These are phyloP conservation scores for Dryadomyces quercus-mongolicae DNA, from an alignment of 2,329 filamentous ascomycete species.

Conservation along the genomic window DNA sequence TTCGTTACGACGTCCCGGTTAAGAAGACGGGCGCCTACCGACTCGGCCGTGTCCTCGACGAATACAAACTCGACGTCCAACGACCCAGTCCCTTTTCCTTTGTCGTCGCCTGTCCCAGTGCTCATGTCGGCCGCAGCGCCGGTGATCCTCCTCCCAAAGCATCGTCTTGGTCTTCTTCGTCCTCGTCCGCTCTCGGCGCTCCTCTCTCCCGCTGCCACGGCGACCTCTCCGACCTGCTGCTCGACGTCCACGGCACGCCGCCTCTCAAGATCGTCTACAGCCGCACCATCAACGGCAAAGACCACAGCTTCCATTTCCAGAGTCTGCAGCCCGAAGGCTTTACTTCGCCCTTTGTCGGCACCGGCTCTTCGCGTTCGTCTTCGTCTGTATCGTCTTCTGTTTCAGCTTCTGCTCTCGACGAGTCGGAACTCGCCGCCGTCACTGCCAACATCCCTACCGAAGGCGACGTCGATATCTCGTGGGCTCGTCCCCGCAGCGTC, in stretches of 20 bases:
- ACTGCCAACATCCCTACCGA: conserved; percentile 37
- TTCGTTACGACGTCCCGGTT: conserved; percentile 59
- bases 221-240: conserved; percentile 72
- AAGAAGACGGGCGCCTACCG: conserved; percentile 85
- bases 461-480: conserved; percentile 57
- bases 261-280: conserved; percentile 90
- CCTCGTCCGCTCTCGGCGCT: conserved; percentile 29
- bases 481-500: conserved; percentile 67
- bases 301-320: conserved; percentile 80
- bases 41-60: conserved; percentile 74
- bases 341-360: conserved; percentile 60
- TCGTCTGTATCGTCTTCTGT: neutral
- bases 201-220: conserved; percentile 54
- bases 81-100: conserved; percentile 64
- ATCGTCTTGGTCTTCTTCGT: conserved; percentile 37
- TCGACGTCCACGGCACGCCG: conserved; percentile 79
- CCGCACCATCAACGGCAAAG: conserved; percentile 70
- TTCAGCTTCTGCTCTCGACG: neutral
- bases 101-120: conserved; percentile 76
- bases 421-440: neutral
- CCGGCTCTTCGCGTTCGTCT: conserved; percentile 23
- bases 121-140: conserved; percentile 36
- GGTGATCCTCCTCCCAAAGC: conserved; percentile 16
- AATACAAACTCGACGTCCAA: conserved; percentile 88
- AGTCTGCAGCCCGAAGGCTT: conserved; percentile 86